Base-by-base conservation (phyloP, 257 asterid genomes). In the Vinca minor region DNA sequence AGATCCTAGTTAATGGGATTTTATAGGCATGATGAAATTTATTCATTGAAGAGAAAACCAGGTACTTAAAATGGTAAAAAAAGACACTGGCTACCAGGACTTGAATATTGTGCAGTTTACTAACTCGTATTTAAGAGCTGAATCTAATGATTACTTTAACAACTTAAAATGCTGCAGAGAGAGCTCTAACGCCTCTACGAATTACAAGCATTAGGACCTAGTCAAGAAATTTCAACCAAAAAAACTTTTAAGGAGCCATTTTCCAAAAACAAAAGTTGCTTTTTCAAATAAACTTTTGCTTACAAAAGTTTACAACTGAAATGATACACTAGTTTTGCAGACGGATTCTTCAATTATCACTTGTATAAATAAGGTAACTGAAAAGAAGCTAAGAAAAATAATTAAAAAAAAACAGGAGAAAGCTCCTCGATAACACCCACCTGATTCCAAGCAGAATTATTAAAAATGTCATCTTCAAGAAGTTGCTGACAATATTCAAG, bases 381-480 rank as follows among this genome's bases (percentile, higher is more conserved):
- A 26, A 17, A 28, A 54, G 9, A 54, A 54, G 38, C 59, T 54
- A 17, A 54, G 20, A 25, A 53, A 53, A 53, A n/a, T 23, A 13
- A 41, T 41, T 41, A 10, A 23, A 26, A 53, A n/a, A 52, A 52
- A 44, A 17, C 57, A 31, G 44, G 11, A 54, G 3, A 44, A 11
- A 50, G 15, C 3, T 23, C 1, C 50, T 13, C n/a, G n/a, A 57
- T 25, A 66, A 64, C 31, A 9, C 20, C n/a, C 68, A 93, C 98
- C 94, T 93, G 97, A 89, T 89, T 93, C 98, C 98, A 93, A 50
- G 97, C 98, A 70, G 98, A 93, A 73, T 93, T 89, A 68, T 93
- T 93, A 73, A 75, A 93, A 69, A 87, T 70, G 66, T 93, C 98
- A 49, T 85, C 88, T 64, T 83, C 83, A 13, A 87, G 92, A 69